These are phyloP conservation scores for Heliocybe sulcata DNA, from an alignment of 1,284 basidiomycete genomes.

Conservation along the genomic window DNA sequence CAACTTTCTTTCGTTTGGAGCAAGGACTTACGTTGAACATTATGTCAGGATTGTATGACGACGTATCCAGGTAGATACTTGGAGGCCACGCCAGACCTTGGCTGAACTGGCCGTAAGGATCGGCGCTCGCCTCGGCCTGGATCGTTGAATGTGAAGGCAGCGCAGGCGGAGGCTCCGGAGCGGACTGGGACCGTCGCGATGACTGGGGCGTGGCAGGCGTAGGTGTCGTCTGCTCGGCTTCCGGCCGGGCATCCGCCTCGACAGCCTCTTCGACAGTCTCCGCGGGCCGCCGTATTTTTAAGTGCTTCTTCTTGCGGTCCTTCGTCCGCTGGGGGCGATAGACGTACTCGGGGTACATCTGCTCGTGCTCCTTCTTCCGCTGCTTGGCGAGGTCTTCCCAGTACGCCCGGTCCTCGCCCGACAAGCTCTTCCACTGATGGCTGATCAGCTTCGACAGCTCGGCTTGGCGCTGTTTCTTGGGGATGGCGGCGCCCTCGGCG, in stretches of 20 bases:
- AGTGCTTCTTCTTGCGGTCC: slow-evolving; percentile 44
- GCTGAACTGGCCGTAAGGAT: neutral
- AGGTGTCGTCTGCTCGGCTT: slow-evolving; percentile 52
- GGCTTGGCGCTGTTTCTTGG: slow-evolving; percentile 47
- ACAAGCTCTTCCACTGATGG: slow-evolving; percentile 63
- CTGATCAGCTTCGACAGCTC: slow-evolving; percentile 73
- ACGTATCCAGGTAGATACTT: neutral
- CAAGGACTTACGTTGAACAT: neutral
- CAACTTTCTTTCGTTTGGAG: neutral
- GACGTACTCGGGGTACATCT: slow-evolving; percentile 66
- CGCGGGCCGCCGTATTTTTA: slow-evolving; percentile 36
- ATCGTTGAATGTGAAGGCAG: neutral
- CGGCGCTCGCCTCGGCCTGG: neutral
- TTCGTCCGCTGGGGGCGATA: slow-evolving; percentile 66
- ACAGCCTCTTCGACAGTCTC: slow-evolving; percentile 38
- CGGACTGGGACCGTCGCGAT: slow-evolving; percentile 21
- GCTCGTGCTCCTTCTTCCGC: slow-evolving; percentile 52
- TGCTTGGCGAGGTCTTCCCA: slow-evolving; percentile 58
- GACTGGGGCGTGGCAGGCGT: slow-evolving; percentile 16
- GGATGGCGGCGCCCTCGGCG: slow-evolving; percentile 24
- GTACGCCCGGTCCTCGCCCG: slow-evolving; percentile 50
- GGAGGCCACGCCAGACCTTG: neutral
- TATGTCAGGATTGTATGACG: neutral
- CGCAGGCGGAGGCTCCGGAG: slow-evolving; percentile 26
- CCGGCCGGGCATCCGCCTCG: slow-evolving; percentile 38